These are phyloP conservation scores for Paecilomyces dactylethromorphus DNA, from an alignment of 2,329 filamentous ascomycete species.

Conservation along the genomic window DNA sequence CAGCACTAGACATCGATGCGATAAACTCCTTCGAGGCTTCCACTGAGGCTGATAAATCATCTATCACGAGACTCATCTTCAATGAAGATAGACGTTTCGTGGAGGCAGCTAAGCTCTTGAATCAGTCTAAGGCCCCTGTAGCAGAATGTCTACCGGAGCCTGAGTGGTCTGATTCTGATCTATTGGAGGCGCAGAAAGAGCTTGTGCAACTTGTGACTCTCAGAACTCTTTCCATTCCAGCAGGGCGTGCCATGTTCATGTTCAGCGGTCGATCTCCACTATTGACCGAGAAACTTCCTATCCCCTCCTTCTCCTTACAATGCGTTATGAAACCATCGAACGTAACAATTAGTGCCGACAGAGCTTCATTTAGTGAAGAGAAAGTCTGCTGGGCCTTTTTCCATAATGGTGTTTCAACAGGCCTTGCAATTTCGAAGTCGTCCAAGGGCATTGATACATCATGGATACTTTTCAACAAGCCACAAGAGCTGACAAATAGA, in stretches of 20 bases:
- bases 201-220: constrained; percentile 79
- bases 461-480: constrained; percentile 98
- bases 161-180: constrained; percentile 75
- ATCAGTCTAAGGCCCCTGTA: constrained; percentile 71
- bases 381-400: constrained; percentile 99
- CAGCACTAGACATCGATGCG: constrained; percentile 41
- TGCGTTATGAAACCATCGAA: constrained; percentile 89
- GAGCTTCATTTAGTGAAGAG: constrained; percentile 80
- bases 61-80: constrained; percentile 81
- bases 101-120: constrained; percentile 79
- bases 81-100: constrained; percentile 82
- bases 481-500: constrained; percentile 84
- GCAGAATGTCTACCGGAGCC: constrained; percentile 71
- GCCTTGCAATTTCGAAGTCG: constrained; percentile 79
- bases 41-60: constrained; percentile 75
- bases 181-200: constrained; percentile 87
- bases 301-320: constrained; percentile 84
- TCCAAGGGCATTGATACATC: constrained; percentile 95
- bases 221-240: constrained; percentile 80
- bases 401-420: constrained; percentile 90
- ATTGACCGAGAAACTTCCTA: constrained; percentile 83
- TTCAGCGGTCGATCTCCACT: constrained; percentile 83
- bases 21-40: constrained; percentile 64
- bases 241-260: constrained; percentile 79
- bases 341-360: constrained; percentile 88